These are phyloP conservation scores for Mercurialis annua DNA, from an alignment of 345 rosid species.

Conservation along the genomic window DNA sequence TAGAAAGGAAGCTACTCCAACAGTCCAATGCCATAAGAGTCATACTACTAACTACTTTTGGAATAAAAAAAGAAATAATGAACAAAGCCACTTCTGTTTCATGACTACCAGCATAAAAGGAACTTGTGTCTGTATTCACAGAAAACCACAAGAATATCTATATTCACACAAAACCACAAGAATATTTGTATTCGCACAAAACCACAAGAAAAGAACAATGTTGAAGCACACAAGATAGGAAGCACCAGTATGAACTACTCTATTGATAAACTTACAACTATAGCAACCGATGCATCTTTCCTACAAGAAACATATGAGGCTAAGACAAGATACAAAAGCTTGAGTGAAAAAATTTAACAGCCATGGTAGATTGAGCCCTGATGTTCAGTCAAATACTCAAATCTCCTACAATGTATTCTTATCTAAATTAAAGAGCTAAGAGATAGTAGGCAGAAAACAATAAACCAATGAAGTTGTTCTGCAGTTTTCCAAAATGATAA, in stretches of 20 bases:
- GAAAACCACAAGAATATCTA: background rate
- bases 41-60: background rate
- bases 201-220: background rate
- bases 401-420: background rate
- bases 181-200: background rate
- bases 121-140: background rate
- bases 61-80: background rate
- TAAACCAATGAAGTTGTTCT: background rate
- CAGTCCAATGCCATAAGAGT: background rate
- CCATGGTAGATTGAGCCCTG: background rate
- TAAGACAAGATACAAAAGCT: background rate
- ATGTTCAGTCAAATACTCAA: background rate
- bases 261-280: background rate
- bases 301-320: background rate
- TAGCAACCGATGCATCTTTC: background rate
- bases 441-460: background rate
- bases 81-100: background rate
- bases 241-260: background rate
- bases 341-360: no score
- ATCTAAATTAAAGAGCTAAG: background rate
- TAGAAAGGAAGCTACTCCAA: background rate
- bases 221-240: slow-evolving; percentile 2
- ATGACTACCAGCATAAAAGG: background rate
- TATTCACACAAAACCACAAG: background rate
- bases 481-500: background rate